Evolutionary conservation across 140 eudicot genomes (phyloP).

Genomic region (Anethum foeniculum): DNA sequence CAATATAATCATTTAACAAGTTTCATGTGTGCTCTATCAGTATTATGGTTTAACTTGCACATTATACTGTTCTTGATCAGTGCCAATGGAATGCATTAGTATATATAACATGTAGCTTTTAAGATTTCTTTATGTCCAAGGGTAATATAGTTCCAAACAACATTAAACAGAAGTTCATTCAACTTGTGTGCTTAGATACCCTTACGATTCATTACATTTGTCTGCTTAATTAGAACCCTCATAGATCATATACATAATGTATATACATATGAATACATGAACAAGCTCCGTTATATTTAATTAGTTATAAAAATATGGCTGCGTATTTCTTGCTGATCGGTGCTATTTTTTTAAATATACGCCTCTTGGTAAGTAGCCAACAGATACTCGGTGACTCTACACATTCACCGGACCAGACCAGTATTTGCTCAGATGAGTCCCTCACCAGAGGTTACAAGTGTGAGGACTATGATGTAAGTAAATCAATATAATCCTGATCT

Average conservation of each 20-base stretch:
- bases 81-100: no score
- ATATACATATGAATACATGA: background rate
- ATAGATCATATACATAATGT: background rate
- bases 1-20: no score
- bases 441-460: background rate
- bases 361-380: background rate
- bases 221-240: background rate
- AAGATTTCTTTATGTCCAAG: no score
- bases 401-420: background rate
- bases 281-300: background rate
- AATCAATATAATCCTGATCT: background rate
- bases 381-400: background rate
- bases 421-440: background rate
- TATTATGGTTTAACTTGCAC: no score
- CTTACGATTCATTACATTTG: background rate
- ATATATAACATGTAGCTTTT: no score
- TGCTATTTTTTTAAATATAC: background rate
- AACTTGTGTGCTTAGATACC: background rate
- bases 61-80: no score
- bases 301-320: background rate
- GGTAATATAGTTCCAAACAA: no score
- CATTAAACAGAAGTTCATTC: background rate
- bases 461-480: constrained; percentile 6
- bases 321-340: background rate
- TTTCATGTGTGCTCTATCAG: no score